Conservation (phyloP, 306 rosid species). For the Inga laurina region DNA sequence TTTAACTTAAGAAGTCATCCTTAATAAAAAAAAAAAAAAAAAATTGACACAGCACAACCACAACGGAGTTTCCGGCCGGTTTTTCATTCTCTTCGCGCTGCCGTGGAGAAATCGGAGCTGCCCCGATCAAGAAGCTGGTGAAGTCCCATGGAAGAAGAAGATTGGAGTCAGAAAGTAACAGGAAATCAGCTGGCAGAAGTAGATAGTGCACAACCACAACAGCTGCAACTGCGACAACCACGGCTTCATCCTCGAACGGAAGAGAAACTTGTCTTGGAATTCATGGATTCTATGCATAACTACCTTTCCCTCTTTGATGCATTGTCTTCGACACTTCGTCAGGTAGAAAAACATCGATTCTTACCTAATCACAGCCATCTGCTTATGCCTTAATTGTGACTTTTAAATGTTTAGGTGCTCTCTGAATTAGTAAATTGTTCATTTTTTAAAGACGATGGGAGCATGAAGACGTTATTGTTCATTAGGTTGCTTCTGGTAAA, state of each 20-base stretch:
- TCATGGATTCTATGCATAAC: constrained; percentile 67
- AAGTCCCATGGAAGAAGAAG: constrained; percentile 37
- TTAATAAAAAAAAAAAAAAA: too few species aligned
- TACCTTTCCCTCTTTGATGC: constrained; percentile 58
- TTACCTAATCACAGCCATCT: neutral
- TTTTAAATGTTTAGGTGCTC: neutral
- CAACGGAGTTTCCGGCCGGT: too few species aligned
- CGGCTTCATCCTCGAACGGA: constrained; percentile 23
- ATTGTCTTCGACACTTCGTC: constrained; percentile 67
- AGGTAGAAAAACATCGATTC: constrained; percentile 40
- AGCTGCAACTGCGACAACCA: neutral
- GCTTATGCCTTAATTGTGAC: neutral
- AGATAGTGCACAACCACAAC: constrained; percentile 26
- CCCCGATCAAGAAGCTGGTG: neutral
- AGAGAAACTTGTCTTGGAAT: constrained; percentile 56
- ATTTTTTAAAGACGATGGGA: neutral
- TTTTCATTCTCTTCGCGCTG: too few species aligned
- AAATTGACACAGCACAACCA: too few species aligned
- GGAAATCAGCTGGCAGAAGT: constrained; percentile 5
- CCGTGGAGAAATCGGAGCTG: neutral
- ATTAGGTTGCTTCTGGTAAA: neutral
- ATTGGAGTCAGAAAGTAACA: constrained; percentile 24
- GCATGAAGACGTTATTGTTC: neutral
- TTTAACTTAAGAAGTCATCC: too few species aligned
- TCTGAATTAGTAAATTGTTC: neutral